Base-by-base conservation (phyloP, 345 rosid species). In the Boechera divaricarpa region DNA sequence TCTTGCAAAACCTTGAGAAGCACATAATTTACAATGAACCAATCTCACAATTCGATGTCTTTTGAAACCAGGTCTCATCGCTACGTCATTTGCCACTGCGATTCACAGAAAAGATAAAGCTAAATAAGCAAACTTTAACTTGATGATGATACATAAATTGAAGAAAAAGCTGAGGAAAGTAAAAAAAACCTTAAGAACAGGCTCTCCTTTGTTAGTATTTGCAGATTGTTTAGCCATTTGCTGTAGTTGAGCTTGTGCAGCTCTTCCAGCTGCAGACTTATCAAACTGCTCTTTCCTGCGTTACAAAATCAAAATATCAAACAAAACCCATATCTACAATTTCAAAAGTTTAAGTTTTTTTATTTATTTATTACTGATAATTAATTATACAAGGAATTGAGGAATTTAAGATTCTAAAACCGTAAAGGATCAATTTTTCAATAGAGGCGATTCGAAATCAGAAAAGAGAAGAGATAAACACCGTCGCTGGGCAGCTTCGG, bases 401-500 rank as follows among this genome's bases (percentile, higher is more conserved):
- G 5, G 4, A 72, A 21, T 72, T 28, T 13, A 15, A 66, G 47
- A 13, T 31, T 47, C 9, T 8, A 18, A 16, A 59, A n/a, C 26
- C 33, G 48, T 32, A 48, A 57, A 10, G 42, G 11, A 10, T 64
- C 28, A 2, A 67, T 36, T 58, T 44, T 57, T 6, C 29, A 53
- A 53, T 42, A 59, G 35, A 49, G 6, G 70, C 13, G 47, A 58
- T 56, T 59, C 36, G 70, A 24, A 55, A 71, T 53, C 48, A 58
- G 31, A 36, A 61, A 51, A 15, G 21, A 33, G 12, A 56, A 15
- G 33, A 28, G 57, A 67, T 18, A 18, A 16, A 35, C 16, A 88
- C 98, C 99, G 78, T 84, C 83, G 90, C 88, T 86, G 87, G 41
- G 99, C 99, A 74, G 99, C 98, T 69, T 96, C 99, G 75, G 96